Percentiles rank a stretch among this genome's conserved stretches.
Evolutionary conservation across 495 filamentous ascomycete genomes (phyloP).

Genomic region (Hypoxylon subgilvum): DNA sequence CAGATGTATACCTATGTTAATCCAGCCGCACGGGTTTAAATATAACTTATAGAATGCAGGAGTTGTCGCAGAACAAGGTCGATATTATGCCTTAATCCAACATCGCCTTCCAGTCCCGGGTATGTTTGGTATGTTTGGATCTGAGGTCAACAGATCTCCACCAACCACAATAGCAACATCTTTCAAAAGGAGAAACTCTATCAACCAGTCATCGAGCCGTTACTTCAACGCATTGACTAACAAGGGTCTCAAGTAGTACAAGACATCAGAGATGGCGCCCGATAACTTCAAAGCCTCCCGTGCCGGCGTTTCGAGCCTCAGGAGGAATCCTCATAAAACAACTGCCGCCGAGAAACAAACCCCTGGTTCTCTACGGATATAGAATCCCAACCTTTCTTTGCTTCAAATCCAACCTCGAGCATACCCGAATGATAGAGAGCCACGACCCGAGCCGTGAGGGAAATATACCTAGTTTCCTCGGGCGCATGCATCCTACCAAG

Average conservation of each 20-base stretch:
- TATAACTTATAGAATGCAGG: conserved; percentile 21
- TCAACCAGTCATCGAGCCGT: neutral
- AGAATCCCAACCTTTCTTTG: conserved; percentile 19
- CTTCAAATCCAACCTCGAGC: conserved; percentile 17
- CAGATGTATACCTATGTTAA: conserved; percentile 1
- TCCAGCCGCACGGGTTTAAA: conserved; percentile 17
- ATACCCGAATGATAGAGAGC: conserved; percentile 2
- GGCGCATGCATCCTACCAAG: conserved; percentile 28
- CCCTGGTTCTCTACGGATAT: conserved; percentile 26
- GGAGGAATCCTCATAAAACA: conserved; percentile 26
- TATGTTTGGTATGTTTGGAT: neutral
- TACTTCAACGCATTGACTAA: conserved; percentile 15
- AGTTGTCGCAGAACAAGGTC: conserved; percentile 8
- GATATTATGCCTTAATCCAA: conserved; percentile 10
- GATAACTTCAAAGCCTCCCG: conserved; percentile 4
- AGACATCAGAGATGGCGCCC: conserved; percentile 5
- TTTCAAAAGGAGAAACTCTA: neutral
- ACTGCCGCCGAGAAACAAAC: conserved; percentile 5
- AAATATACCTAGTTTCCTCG: conserved; percentile 12
- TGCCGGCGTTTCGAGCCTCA: conserved; percentile 30
- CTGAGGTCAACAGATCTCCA: neutral
- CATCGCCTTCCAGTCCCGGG: neutral
- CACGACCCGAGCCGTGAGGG: conserved; percentile 23
- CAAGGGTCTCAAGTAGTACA: conserved; percentile 28
- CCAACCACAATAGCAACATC: conserved; percentile 4